Percentiles rank a stretch among this genome's conserved stretches.
These are phyloP conservation scores for Fraxinus nigra DNA, from an alignment of 305 asterid species.

Conservation along the genomic window DNA sequence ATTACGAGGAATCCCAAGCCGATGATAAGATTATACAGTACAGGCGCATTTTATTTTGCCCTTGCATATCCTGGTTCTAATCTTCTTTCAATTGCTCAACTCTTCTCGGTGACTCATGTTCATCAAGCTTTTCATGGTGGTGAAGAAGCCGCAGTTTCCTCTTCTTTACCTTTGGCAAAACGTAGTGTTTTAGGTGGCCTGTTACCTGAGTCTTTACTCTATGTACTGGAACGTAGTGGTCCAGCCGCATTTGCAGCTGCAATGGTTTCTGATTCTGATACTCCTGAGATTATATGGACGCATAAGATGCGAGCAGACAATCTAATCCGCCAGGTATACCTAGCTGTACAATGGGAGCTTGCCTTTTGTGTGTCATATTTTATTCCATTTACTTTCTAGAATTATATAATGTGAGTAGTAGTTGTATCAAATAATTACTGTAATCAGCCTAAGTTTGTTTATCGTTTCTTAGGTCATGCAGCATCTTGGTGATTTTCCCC, in stretches of 20 bases:
- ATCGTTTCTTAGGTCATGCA: constrained; percentile 74
- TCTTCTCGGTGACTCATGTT: constrained; percentile 87
- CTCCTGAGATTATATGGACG: constrained; percentile 99
- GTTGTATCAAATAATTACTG: constrained; percentile 14
- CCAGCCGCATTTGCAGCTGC: constrained; percentile 96
- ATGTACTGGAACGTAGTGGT: constrained; percentile 96
- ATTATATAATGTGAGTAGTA: constrained; percentile 13
- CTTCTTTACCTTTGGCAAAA: constrained; percentile 94
- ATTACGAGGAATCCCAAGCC: constrained; percentile 96
- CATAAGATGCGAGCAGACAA: constrained; percentile 99
- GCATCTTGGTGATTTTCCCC: constrained; percentile 98
- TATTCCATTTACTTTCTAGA: constrained; percentile 7
- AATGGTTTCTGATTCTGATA: constrained; percentile 98
- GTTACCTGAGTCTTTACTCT: constrained; percentile 94
- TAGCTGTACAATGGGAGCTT: constrained; percentile 16
- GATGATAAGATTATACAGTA: constrained; percentile 88
- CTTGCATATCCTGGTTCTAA: constrained; percentile 98
- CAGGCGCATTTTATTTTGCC: constrained; percentile 92
- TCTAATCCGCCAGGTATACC: constrained; percentile 80
- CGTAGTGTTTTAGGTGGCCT: constrained; percentile 98
- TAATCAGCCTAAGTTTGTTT: constrained; percentile 28
- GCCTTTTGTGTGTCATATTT: not conserved
- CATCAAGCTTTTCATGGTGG: constrained; percentile 99
- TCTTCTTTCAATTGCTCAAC: constrained; percentile 87
- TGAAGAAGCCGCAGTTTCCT: constrained; percentile 95